These are phyloP conservation scores for Aspergillus leporis DNA, from an alignment of 495 filamentous ascomycete species.

Conservation along the genomic window DNA sequence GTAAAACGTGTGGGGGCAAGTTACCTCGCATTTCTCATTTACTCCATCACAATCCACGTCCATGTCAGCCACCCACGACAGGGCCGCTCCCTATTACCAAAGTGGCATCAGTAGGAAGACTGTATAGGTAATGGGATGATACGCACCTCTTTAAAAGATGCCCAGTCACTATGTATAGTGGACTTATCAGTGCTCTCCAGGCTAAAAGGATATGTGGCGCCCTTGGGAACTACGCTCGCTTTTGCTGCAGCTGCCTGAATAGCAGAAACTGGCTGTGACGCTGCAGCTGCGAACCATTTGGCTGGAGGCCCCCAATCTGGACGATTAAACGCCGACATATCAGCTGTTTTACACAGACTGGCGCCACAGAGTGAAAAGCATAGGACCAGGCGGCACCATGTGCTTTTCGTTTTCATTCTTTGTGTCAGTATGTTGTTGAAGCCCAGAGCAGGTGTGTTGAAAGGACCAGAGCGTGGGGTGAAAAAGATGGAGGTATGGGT, in stretches of 20 bases:
- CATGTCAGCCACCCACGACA: conserved; percentile 36
- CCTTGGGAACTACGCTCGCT: conserved; percentile 24
- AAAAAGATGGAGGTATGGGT: neutral
- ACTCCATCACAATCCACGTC: conserved; percentile 38
- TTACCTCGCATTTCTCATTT: conserved; percentile 31
- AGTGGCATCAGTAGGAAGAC: neutral
- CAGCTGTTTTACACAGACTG: conserved; percentile 18
- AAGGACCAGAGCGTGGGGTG: neutral
- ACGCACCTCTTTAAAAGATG: conserved; percentile 24
- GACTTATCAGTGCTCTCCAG: conserved; percentile 18
- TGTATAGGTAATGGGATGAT: neutral
- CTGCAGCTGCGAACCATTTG: conserved; percentile 30
- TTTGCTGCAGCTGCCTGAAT: conserved; percentile 29
- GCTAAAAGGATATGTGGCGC: conserved; percentile 28
- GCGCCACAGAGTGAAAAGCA: conserved; percentile 12
- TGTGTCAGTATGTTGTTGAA: neutral
- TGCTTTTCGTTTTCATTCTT: neutral
- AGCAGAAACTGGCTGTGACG: conserved; percentile 30
- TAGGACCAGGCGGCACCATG: conserved; percentile 2
- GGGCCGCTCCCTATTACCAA: conserved; percentile 28
- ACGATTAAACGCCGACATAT: conserved; percentile 26
- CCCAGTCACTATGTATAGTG: conserved; percentile 37
- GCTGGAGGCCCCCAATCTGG: conserved; percentile 30
- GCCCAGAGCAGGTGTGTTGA: neutral
- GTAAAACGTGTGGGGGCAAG: neutral